Base-by-base conservation (phyloP, 2,329 filamentous ascomycete genomes). In the Colletotrichum eleusines region DNA sequence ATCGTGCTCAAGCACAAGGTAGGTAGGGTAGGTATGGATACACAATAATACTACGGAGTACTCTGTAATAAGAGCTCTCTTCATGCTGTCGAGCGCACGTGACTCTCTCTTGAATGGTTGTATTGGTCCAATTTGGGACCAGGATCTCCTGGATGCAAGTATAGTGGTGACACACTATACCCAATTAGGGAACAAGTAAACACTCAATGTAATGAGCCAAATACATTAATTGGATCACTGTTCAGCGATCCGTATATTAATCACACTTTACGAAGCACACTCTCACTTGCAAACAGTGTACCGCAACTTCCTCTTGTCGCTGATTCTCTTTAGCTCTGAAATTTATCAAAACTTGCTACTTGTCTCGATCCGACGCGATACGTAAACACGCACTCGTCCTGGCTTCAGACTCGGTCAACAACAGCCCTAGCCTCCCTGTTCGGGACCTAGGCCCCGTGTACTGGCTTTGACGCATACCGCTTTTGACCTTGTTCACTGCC, bases 131-230 rank as follows among this genome's bases (percentile, higher is more conserved):
- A 55, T 63, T 31, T n/a, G n/a, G 35, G 35, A 26, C 23, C 12
- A 35, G 5, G 23, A 35, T 16, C 9, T 26, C n/a, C n/a, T n/a
- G n/a, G n/a, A n/a, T n/a, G 5, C 35, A 12, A 11, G 35, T 38
- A 12, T 38, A 33, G 14, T 35, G 26, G 12, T 16, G 18, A 23
- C 9, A 44, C 20, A 40, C 60, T n/a, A 58, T 68, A 46, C 66
- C 66, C 18, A 42, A 59, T 64, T 58, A 23, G 53, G 53, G n/a
- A 64, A 18, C 33, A 64, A 53, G 66, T 69, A 69, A 69, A 64
- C 53, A 69, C 20, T 8, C 12, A 35, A 12, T 55, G 31, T 48
- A 33, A 26, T 44, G 40, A 23, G 23, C 9, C 11, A 26, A 31
- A 59, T 8, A 20, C 23, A 46, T 31, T 23, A 14, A n/a, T n/a